These are phyloP conservation scores for Furcasterigmium sp. DNA, from an alignment of 2,329 filamentous ascomycete species.

Conservation along the genomic window DNA sequence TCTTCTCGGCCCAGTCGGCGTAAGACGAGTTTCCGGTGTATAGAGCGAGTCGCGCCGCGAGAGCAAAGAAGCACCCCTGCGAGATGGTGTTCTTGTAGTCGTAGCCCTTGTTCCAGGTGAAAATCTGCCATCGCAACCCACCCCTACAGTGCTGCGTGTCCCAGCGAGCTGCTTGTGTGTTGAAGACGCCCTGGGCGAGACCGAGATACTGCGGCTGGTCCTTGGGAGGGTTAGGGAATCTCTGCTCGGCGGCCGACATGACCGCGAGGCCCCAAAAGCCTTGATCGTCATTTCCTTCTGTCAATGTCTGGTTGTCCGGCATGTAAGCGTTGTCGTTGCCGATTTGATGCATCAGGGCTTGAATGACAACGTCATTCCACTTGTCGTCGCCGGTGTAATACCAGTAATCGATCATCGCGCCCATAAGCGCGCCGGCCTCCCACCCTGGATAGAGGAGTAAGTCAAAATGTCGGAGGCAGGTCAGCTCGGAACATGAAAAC, in stretches of 20 bases:
- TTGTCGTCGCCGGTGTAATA: conserved; percentile 69
- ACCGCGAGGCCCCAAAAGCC: conserved; percentile 69
- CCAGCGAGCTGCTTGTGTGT: conserved; percentile 71
- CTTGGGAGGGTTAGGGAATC: conserved; percentile 54
- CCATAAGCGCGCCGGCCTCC: conserved; percentile 70
- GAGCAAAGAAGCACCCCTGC: conserved; percentile 57
- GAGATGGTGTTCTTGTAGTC: conserved; percentile 69
- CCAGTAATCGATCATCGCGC: conserved; percentile 76
- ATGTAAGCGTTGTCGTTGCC: conserved; percentile 72
- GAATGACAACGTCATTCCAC: conserved; percentile 63
- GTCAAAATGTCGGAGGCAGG: no score
- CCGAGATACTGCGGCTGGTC: conserved; percentile 62
- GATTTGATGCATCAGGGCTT: conserved; percentile 70
- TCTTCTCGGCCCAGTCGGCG: conserved; percentile 67
- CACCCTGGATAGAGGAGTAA: conserved; percentile 42
- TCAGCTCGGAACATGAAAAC: no score
- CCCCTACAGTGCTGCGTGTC: conserved; percentile 64
- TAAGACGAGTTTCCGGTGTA: conserved; percentile 78
- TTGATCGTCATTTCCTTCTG: conserved; percentile 70
- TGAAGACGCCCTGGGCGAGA: conserved; percentile 75
- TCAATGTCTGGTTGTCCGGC: conserved; percentile 65
- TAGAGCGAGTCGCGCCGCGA: conserved; percentile 62
- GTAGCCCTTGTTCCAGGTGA: conserved; percentile 75
- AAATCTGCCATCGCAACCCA: conserved; percentile 81
- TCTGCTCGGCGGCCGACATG: conserved; percentile 66